phyloP scores from a whole-genome alignment of 768 basidiomycete species.

The Suillus spraguei region DNA sequence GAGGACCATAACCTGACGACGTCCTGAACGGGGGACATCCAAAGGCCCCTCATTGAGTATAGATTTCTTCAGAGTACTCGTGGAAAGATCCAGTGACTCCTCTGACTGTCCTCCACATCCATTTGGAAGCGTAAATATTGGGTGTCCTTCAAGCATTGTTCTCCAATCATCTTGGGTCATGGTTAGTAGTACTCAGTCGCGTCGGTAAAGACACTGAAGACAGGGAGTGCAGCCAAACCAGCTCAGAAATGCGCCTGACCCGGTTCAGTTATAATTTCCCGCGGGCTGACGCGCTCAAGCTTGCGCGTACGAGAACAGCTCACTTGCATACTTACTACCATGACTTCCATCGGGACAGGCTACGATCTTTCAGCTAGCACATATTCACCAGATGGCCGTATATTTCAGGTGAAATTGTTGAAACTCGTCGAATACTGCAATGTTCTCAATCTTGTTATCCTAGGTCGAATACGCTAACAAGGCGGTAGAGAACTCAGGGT shows the following conservation, averaged over 20 bases:
- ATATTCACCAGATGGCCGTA: slow-evolving; percentile 96
- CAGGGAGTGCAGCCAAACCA: slow-evolving; percentile 18
- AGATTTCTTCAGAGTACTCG: slow-evolving; percentile 54
- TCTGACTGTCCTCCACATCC: slow-evolving; percentile 31
- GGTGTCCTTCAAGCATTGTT: slow-evolving; percentile 60
- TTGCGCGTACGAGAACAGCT: slow-evolving; percentile 46
- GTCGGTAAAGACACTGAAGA: slow-evolving; percentile 13
- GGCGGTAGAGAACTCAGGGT: slow-evolving; percentile 99
- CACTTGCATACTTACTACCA: slow-evolving; percentile 35
- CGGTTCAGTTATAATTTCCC: slow-evolving; percentile 30
- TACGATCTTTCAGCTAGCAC: slow-evolving; percentile 96
- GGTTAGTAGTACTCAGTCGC: slow-evolving; percentile 34
- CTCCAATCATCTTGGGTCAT: slow-evolving; percentile 61
- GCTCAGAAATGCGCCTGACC: slow-evolving; percentile 30
- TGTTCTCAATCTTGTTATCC: slow-evolving; percentile 10
- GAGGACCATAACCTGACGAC: slow-evolving; percentile 73
- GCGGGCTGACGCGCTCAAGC: slow-evolving; percentile 36
- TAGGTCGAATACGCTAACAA: slow-evolving; percentile 98
- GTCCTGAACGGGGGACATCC: slow-evolving; percentile 56
- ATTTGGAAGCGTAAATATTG: slow-evolving; percentile 63
- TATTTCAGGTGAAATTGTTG: slow-evolving; percentile 80
- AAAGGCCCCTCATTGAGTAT: slow-evolving; percentile 38
- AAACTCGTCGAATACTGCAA: background rate
- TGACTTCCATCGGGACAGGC: slow-evolving; percentile 99
- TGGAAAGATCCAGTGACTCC: slow-evolving; percentile 59